These are phyloP conservation scores for Fusarium sp. DNA, from an alignment of 2,329 filamentous ascomycete genomes.

Conservation along the genomic window DNA sequence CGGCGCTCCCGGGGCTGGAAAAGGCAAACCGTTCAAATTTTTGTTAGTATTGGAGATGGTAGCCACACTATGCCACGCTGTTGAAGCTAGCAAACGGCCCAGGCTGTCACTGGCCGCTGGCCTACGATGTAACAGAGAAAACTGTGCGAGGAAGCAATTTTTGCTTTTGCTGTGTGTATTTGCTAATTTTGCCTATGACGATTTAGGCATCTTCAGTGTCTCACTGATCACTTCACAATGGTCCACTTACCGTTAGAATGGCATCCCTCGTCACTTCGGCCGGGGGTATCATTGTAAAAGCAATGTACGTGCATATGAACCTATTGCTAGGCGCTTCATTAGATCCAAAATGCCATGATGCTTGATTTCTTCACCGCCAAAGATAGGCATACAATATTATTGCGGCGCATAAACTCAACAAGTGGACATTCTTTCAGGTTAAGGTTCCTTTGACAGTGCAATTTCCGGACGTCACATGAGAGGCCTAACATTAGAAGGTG, in stretches of 20 bases:
- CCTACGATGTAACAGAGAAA: slow-evolving; percentile 10
- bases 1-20: slow-evolving; percentile 23
- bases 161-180: background rate
- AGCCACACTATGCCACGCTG: slow-evolving; percentile 23
- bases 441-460: slow-evolving; percentile 4
- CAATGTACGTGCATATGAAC: slow-evolving; percentile 37
- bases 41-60: slow-evolving; percentile 17
- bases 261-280: slow-evolving; percentile 1
- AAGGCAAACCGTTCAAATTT: slow-evolving; percentile 40
- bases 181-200: slow-evolving; percentile 12
- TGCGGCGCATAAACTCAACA: slow-evolving; percentile 19
- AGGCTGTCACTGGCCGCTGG: slow-evolving; percentile 10
- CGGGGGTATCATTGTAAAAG: slow-evolving; percentile 26
- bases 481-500: background rate
- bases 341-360: slow-evolving; percentile 14
- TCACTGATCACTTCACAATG: slow-evolving; percentile 2
- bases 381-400: slow-evolving; percentile 18
- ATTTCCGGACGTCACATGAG: background rate
- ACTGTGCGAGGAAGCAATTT: slow-evolving; percentile 22
- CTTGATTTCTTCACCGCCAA: slow-evolving; percentile 40
- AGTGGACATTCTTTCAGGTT: background rate
- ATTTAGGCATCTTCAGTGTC: slow-evolving; percentile 11
- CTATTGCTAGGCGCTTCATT: slow-evolving; percentile 7
- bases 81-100: slow-evolving; percentile 33
- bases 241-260: background rate